Evolutionary conservation across 176 grass and related monocot species (phyloP).

Genomic region (Microstegium vimineum): DNA sequence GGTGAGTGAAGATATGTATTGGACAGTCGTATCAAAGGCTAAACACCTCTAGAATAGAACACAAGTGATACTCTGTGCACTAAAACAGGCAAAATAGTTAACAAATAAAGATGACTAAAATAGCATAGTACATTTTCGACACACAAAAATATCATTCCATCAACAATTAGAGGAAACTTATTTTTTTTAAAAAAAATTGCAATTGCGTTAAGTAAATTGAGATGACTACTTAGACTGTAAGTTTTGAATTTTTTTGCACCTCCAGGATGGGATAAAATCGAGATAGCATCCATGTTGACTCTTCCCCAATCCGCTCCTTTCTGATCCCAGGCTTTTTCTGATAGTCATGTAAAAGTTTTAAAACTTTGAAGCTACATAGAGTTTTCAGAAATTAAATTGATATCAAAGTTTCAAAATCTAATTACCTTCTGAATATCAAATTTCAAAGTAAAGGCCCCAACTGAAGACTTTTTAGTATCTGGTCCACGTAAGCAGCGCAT

Average conservation of each 20-base stretch:
- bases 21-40: not conserved
- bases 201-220: not conserved
- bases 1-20: not conserved
- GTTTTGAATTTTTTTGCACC: conserved; percentile 33
- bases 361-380: not conserved
- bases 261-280: conserved; percentile 88
- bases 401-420: not conserved
- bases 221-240: not conserved
- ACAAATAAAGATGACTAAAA: not conserved
- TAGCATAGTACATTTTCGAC: not conserved
- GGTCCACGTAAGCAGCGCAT: conserved; percentile 54
- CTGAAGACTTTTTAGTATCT: conserved; percentile 66
- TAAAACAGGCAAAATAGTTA: not conserved
- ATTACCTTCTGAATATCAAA: conserved; percentile 78
- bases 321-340: conserved; percentile 71
- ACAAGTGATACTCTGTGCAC: not conserved
- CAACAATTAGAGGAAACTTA: not conserved
- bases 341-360: conserved; percentile 15
- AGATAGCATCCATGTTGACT: conserved; percentile 64
- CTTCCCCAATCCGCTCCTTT: conserved; percentile 64
- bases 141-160: conserved; percentile 6
- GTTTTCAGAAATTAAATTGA: not conserved
- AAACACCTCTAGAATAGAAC: not conserved
- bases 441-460: conserved; percentile 60
- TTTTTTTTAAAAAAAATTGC: not conserved